phyloP scores from a whole-genome alignment of 768 basidiomycete genomes.

The Tulasnella calospora region DNA sequence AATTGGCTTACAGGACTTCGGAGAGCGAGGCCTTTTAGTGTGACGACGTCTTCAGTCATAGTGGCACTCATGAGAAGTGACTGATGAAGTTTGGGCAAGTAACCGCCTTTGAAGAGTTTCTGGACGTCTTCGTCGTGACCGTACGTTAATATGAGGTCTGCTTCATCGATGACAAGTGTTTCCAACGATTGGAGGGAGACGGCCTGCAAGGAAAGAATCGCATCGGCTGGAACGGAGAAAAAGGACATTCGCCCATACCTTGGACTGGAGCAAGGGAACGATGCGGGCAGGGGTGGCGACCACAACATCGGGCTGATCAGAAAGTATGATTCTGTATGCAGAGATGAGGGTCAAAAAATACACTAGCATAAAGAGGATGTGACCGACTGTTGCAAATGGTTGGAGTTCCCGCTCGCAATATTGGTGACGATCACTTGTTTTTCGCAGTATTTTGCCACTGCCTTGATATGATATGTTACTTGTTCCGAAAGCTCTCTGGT shows the following conservation, averaged over 20 bases:
- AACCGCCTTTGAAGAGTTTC: slow-evolving; percentile 57
- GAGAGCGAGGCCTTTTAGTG: slow-evolving; percentile 79
- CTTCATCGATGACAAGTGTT: slow-evolving; percentile 93
- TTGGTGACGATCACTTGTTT: slow-evolving; percentile 67
- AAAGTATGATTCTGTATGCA: slow-evolving; percentile 45
- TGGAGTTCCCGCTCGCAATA: slow-evolving; percentile 63
- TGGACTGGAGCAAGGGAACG: slow-evolving; percentile 62
- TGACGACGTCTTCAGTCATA: slow-evolving; percentile 92
- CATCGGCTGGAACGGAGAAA: not conserved
- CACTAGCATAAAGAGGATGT: not conserved
- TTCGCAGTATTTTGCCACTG: slow-evolving; percentile 72
- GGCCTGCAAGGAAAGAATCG: slow-evolving; percentile 41
- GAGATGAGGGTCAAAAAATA: not conserved
- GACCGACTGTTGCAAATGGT: slow-evolving; percentile 67
- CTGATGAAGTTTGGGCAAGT: slow-evolving; percentile 77
- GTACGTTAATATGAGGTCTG: slow-evolving; percentile 93
- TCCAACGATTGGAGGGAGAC: slow-evolving; percentile 64
- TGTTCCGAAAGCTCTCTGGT: slow-evolving; percentile 93
- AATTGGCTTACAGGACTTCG: slow-evolving; percentile 68
- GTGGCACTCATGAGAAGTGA: slow-evolving; percentile 97
- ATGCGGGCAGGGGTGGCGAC: slow-evolving; percentile 73
- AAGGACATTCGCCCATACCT: slow-evolving; percentile 39
- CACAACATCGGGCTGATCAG: slow-evolving; percentile 74
- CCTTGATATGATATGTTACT: slow-evolving; percentile 63
- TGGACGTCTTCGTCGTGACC: slow-evolving; percentile 89